Conservation (phyloP, 2,329 filamentous ascomycete genomes). For the Davidsoniella eucalypti region DNA sequence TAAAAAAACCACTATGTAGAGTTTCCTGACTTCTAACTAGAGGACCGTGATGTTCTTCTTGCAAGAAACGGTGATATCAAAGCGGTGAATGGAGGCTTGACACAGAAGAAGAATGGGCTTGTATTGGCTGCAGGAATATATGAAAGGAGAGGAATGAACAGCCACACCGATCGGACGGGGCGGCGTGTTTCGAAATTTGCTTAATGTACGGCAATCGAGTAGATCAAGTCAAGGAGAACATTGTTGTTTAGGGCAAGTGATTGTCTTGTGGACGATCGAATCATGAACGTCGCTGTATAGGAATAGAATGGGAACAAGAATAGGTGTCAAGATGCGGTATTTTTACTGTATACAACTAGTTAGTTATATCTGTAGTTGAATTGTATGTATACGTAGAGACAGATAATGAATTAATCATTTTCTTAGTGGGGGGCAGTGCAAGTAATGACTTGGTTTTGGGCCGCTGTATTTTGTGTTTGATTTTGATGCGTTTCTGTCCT, state of each 20-base stretch:
- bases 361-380: background rate
- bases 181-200: slow-evolving; percentile 2
- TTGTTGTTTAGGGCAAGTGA: background rate
- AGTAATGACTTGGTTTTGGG: no score
- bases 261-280: background rate
- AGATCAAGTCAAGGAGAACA: background rate
- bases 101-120: no score
- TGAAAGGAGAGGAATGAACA: slow-evolving; percentile 1
- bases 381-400: background rate
- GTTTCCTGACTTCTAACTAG: no score
- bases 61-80: no score
- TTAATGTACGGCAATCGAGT: background rate
- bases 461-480: no score
- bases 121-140: no score
- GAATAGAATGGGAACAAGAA: background rate
- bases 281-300: background rate
- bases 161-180: slow-evolving; percentile 1
- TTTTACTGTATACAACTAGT: background rate
- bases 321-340: background rate
- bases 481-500: no score
- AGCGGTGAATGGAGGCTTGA: no score
- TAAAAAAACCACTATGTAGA: no score
- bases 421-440: no score
- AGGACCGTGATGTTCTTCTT: no score
- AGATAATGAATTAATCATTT: no score